Percentiles rank a stretch among this genome's conserved stretches.
Evolutionary conservation across 2,329 filamentous ascomycete species (phyloP).

Genomic region (Helotiales sp.): DNA sequence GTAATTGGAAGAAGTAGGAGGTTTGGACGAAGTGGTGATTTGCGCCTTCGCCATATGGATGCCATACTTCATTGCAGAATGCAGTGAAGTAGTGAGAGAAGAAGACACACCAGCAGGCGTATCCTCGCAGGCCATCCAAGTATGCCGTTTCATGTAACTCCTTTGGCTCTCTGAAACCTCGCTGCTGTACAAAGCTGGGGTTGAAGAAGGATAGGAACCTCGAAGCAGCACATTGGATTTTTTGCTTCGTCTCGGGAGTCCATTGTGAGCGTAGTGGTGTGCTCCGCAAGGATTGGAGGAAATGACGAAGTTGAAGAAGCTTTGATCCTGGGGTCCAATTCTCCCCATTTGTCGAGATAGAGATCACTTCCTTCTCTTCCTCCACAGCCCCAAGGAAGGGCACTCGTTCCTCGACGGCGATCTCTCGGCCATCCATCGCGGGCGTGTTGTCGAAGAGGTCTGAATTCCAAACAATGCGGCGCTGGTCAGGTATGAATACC

Average conservation of each 20-base stretch:
- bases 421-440: not conserved
- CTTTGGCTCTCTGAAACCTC: conserved; percentile 19
- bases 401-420: not conserved
- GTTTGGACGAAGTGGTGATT: conserved; percentile 44
- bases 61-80: conserved; percentile 32
- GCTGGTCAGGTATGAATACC: not conserved
- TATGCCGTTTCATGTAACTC: conserved; percentile 41
- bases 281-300: not conserved
- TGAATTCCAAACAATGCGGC: not conserved
- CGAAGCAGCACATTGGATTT: not conserved
- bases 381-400: not conserved
- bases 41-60: conserved; percentile 36
- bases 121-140: conserved; percentile 49
- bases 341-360: not conserved
- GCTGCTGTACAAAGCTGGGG: conserved; percentile 19
- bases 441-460: not conserved
- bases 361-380: not conserved
- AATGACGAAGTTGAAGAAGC: not conserved
- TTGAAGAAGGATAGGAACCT: conserved; percentile 3
- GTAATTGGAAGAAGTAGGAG: conserved; percentile 42
- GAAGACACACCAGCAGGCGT: conserved; percentile 48
- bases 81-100: conserved; percentile 44
- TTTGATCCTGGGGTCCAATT: not conserved
- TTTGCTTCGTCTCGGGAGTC: not conserved
- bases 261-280: not conserved